Conservation (phyloP, 176 grass and related monocot species). For the Eleusine indica region DNA sequence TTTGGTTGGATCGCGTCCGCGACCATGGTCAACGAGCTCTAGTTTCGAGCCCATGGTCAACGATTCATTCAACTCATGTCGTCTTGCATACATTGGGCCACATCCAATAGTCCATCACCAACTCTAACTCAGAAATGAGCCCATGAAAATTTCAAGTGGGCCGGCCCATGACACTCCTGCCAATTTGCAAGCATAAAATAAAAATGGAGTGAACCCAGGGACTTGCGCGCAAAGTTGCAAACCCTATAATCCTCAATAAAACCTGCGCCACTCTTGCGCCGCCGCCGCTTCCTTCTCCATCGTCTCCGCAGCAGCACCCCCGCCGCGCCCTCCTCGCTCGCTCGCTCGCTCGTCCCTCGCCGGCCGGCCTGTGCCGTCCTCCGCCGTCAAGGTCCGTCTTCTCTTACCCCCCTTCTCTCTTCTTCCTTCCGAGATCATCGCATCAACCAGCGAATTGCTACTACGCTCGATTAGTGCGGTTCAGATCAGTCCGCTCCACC, state of each 20-base stretch:
- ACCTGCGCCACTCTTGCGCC: constrained; percentile 15
- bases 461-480: neutral
- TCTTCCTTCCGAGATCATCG: neutral
- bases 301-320: no score
- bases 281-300: constrained; percentile 12
- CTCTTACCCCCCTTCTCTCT: neutral
- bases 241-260: constrained; percentile 49
- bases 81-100: no score
- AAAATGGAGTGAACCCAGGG: neutral
- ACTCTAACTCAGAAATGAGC: neutral
- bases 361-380: constrained; percentile 15
- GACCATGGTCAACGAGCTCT: no score
- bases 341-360: neutral
- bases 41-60: no score
- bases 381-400: constrained; percentile 43
- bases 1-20: no score
- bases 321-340: neutral
- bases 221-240: constrained; percentile 2
- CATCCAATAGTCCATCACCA: neutral
- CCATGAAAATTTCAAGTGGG: neutral
- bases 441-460: neutral
- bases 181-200: neutral
- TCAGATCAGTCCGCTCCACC: neutral
- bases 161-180: neutral
- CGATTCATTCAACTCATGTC: no score